Conservation (phyloP, 2,329 filamentous ascomycete species). For the Pseudogymnoascus sp. region DNA sequence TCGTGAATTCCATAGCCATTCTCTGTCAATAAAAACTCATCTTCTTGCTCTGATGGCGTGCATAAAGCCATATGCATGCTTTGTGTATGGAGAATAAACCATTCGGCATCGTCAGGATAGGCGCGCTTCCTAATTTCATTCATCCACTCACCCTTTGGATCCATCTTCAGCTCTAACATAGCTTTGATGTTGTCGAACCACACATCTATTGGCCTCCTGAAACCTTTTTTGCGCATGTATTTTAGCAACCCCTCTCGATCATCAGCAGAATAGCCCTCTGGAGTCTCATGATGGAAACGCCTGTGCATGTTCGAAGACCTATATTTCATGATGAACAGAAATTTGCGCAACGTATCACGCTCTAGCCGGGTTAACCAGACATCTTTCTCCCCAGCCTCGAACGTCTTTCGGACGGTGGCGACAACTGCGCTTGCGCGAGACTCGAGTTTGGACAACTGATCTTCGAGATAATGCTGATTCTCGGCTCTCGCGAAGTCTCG, state of each 20-base stretch:
- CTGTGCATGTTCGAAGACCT: conserved; percentile 31
- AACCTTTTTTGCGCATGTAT: conserved; percentile 29
- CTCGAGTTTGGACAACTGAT: conserved; percentile 26
- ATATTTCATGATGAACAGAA: conserved; percentile 41
- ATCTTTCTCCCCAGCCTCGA: conserved; percentile 18
- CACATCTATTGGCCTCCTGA: conserved; percentile 28
- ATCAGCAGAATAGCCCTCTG: conserved; percentile 29
- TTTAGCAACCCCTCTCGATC: conserved; percentile 23
- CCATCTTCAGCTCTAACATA: conserved; percentile 29
- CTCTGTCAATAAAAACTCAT: conserved; percentile 31
- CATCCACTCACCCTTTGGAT: conserved; percentile 25
- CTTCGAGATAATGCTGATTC: conserved; percentile 25
- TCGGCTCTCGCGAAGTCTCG: conserved; percentile 20
- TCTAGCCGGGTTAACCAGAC: conserved; percentile 30
- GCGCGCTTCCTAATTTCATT: conserved; percentile 21
- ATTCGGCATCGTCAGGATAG: conserved; percentile 27
- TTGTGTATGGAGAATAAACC: conserved; percentile 26
- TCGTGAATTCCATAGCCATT: conserved; percentile 29
- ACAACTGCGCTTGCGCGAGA: conserved; percentile 20
- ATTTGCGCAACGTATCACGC: conserved; percentile 36
- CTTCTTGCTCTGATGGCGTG: conserved; percentile 20
- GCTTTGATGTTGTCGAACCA: conserved; percentile 30
- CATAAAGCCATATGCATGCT: conserved; percentile 28
- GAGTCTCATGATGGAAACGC: conserved; percentile 31
- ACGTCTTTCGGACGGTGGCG: conserved; percentile 18